Evolutionary conservation across 805 yeast genomes (phyloP), one percentile per base, ranked within the genome.

Genomic region (Nakazawaea wickerhamii): DNA sequence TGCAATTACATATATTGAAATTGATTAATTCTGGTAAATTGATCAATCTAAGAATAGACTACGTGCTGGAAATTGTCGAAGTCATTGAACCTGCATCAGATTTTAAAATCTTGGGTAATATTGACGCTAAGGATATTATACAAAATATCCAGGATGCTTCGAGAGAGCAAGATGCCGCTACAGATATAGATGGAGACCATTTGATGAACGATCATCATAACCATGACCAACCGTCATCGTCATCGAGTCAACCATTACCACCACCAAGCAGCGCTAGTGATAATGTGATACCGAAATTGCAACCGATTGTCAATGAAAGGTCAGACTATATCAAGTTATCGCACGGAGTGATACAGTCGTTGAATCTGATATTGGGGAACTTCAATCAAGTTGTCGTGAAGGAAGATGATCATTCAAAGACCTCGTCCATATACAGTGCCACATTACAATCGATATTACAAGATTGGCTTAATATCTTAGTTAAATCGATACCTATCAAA

Each of bases 1-100:
- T 63, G 15, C 57, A 56, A 32, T 35, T 26, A 11, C 35, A 59
- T 25, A 32, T 61, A 4, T 30, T 63, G 9, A 58, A 53, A 38
- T 30, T 60, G 25, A 49, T 51, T 30, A 48, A 48, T 14, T 38
- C 43, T 3, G 67, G 67, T 7, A 36, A 43, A 23, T 33, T 63
- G 4, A 28, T 34, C 7, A 44, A 50, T 20, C 34, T 54, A 31
- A 56, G 52, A 35, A 41, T 63, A 20, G 62, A 63, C 46, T 43
- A 55, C 6, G 47, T 50, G 13, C 50, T 51, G 8, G 40, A 48
- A 11, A 36, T 43, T 4, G 46, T 60, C 9, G 41, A 41, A 15
- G 11, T 41, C 5, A 22, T 20, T 4, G 51, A 46, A 9, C 19
- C 14, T 5, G 37, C 22, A 4, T 26, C 23, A 19, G 42, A 33